Percentiles rank a stretch among this genome's conserved stretches.
Evolutionary conservation across 176 grass and related monocot genomes (phyloP).

Genomic region (Oryza meridionalis): DNA sequence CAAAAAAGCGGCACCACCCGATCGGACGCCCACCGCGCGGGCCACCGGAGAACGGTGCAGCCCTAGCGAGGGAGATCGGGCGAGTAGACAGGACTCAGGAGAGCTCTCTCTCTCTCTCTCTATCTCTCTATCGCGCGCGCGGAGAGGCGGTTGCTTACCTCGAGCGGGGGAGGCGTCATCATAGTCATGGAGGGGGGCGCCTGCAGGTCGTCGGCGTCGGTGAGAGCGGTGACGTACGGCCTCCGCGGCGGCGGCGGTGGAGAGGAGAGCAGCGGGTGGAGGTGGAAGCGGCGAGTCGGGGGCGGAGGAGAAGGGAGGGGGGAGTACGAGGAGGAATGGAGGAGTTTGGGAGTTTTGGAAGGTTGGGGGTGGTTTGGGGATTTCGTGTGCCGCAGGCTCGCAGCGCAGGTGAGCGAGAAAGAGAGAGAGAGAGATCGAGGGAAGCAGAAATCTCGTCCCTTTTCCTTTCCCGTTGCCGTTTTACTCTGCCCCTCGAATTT

Average conservation of each 20-base stretch:
- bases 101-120: too few relatives aligned
- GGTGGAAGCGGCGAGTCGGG: constrained; percentile 26
- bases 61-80: not conserved
- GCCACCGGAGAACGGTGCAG: not conserved
- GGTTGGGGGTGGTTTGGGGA: not conserved
- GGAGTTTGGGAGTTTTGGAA: not conserved
- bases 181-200: constrained; percentile 52
- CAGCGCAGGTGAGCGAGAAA: too few relatives aligned
- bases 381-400: not conserved
- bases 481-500: too few relatives aligned
- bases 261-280: not conserved
- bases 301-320: not conserved
- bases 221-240: not conserved
- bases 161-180: constrained; percentile 72
- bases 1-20: constrained; percentile 3
- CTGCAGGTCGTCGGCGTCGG: not conserved
- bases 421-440: too few relatives aligned
- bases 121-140: not conserved
- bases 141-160: constrained; percentile 48
- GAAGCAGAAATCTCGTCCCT: too few relatives aligned
- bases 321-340: not conserved
- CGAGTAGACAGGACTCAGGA: not conserved
- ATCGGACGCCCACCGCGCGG: not conserved
- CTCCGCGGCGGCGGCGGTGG: too few relatives aligned
- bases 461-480: too few relatives aligned